A percentile compares a stretch with the other conserved stretches of the same genome.
Evolutionary conservation across 1,139 yeast genomes (phyloP).

Genomic region (Saccharomyces hybrid): DNA sequence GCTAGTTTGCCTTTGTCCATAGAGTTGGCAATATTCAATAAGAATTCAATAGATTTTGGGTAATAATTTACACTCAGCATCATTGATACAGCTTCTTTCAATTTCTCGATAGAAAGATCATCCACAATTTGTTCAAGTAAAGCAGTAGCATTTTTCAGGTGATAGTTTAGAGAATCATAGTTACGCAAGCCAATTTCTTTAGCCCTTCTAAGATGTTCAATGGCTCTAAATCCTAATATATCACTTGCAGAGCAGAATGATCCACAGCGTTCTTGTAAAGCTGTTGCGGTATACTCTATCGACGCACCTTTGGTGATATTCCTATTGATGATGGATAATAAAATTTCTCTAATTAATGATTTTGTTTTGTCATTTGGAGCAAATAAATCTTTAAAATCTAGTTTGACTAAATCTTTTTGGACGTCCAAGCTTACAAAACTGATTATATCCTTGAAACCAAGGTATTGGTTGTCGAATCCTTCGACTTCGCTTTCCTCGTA

Average conservation of each 20-base stretch:
- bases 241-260: slow-evolving; percentile 93
- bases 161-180: slow-evolving; percentile 59
- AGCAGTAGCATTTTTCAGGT: slow-evolving; percentile 65
- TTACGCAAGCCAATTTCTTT: slow-evolving; percentile 66
- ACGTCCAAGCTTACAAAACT: slow-evolving; percentile 57
- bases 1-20: slow-evolving; percentile 56
- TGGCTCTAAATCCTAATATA: slow-evolving; percentile 87
- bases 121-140: slow-evolving; percentile 77
- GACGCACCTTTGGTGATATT: slow-evolving; percentile 89
- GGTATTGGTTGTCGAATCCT: slow-evolving; percentile 37
- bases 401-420: slow-evolving; percentile 58
- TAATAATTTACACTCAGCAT: slow-evolving; percentile 73
- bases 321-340: slow-evolving; percentile 82
- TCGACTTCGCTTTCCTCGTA: slow-evolving; percentile 59
- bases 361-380: slow-evolving; percentile 58
- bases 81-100: slow-evolving; percentile 72
- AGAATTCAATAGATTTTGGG: slow-evolving; percentile 80
- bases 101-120: slow-evolving; percentile 67
- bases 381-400: slow-evolving; percentile 70
- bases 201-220: slow-evolving; percentile 84
- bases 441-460: slow-evolving; percentile 55
- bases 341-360: slow-evolving; percentile 72
- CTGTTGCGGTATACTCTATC: slow-evolving; percentile 80
- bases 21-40: slow-evolving; percentile 67
- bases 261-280: slow-evolving; percentile 88